Base-by-base conservation (phyloP, 2,329 filamentous ascomycete species). In the Colletotrichum melonis region DNA sequence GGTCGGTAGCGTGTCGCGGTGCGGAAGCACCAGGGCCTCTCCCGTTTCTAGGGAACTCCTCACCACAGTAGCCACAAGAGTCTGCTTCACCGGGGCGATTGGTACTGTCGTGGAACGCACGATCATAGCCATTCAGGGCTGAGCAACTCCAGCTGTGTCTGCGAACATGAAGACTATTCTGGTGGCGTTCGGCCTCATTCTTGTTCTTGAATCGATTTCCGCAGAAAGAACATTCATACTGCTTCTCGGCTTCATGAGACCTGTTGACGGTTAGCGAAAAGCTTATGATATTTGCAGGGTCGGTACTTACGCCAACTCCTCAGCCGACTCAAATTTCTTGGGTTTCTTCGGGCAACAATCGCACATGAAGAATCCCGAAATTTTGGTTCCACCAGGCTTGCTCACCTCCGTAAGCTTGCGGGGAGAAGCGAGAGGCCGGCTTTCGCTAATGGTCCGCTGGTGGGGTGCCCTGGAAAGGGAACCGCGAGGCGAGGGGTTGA, bases 191-290 rank as follows among this genome's bases (percentile, higher is more conserved):
- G 2, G 95, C 95, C 84, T 98, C 97, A 79, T 98, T 98, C 85
- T 98, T 98, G 85, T 98, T 98, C 84, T 98, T 98, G 87, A 98
- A 98, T 12, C 96, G 92, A 81, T 98, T 98, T 55, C 93, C 93
- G 82, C 96, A 98, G 81, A 94, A 98, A 32, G 91, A 89, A 82
- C 96, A 98, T 75, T 94, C 94, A 82, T 98, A 98, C 83, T 98
- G 96, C 83, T 98, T 98, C 83, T 98, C 97, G 80, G 94, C 92
- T 83, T 97, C 94, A 81, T 98, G 96, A 57, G 92, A 86, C 76
- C 96, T 98, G 79, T 22, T 66, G 63, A 56, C 71, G 46, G 75
- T 81, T 75, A 80, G 79, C 67, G 9, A 65, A 30, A 56, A 5
- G 1, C 22, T 57, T 19, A 58, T 35, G 1, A 14, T 9, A 30